phyloP scores from a whole-genome alignment of 2,329 filamentous ascomycete genomes.

The Beauveria sp. region DNA sequence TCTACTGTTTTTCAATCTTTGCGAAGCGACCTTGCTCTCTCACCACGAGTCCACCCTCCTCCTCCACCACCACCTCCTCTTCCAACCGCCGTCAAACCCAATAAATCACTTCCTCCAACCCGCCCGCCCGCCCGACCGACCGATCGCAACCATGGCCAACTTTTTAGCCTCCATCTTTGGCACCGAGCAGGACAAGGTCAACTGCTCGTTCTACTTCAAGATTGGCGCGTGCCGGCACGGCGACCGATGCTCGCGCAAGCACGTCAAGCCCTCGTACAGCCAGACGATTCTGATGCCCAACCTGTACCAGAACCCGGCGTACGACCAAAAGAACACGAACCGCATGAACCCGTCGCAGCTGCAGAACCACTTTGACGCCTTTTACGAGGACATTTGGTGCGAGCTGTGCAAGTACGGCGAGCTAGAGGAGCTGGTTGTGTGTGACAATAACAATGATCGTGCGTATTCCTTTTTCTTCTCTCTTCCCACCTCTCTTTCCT shows the following conservation, averaged over 20 bases:
- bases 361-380: slow-evolving; percentile 98
- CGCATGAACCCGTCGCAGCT: slow-evolving; percentile 95
- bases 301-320: slow-evolving; percentile 97
- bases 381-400: slow-evolving; percentile 99
- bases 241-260: slow-evolving; percentile 95
- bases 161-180: slow-evolving; percentile 99
- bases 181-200: slow-evolving; percentile 99
- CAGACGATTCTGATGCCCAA: slow-evolving; percentile 98
- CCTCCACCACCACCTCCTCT: not conserved
- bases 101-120: too few species aligned
- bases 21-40: too few species aligned
- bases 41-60: too few species aligned
- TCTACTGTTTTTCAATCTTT: too few species aligned
- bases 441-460: slow-evolving; percentile 99
- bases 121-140: not conserved
- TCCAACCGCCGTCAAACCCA: not conserved
- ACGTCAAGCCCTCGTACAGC: slow-evolving; percentile 97
- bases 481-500: not conserved
- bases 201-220: slow-evolving; percentile 98
- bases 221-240: slow-evolving; percentile 98
- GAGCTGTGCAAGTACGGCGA: slow-evolving; percentile 99
- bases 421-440: slow-evolving; percentile 94
- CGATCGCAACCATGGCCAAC: slow-evolving; percentile 65
- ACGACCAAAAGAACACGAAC: slow-evolving; percentile 72
- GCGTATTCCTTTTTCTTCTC: slow-evolving; percentile 29